Base-by-base conservation (phyloP, 108 stramenopile species). In the Bacterosira constricta region DNA sequence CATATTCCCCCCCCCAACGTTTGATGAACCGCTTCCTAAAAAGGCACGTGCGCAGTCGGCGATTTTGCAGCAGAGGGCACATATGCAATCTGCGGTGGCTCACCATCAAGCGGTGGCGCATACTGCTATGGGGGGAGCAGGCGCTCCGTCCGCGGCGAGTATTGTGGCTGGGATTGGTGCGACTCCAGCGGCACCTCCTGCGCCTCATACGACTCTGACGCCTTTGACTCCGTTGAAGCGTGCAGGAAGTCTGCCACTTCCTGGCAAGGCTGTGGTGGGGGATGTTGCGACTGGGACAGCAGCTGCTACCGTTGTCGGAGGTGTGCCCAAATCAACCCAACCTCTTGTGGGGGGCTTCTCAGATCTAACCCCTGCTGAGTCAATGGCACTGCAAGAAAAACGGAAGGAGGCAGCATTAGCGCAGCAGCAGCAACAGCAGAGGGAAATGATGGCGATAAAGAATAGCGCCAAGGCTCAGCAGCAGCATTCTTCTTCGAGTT, bases 1-100 rank as follows among this genome's bases (percentile, higher is more conserved):
- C 6, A 75, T 93, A 10, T 91, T 96, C 57, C 94, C 94, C 37
- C 89, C 94, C 10, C 92, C 94, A 13, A 82, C 83, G 18, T 96
- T 74, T 63, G 94, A 96, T 60, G 94, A 92, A 64, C 84, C 92
- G 18, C 71, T 88, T 31, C 84, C 86, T 9, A 73, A 72, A 52
- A 46, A 77, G 49, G 77, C 61, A 56, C 64, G 46, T 9, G 39
- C 73, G 13, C 77, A 76, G 47, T 31, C 61, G 39, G 57, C 61
- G 26, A 69, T 53, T 50, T 44, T 62, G 41, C 59, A 31, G 38
- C 63, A 66, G 32, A 60, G 37, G 56, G 26, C 42, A 4, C 36
- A 26, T 34, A 38, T 38, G 27, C 44, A 15, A 54, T 15, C 62
- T 34, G 38, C 35, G 32, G 59, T 69, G 71, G 68, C 4, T 66